Evolutionary conservation across 208 protist genomes (phyloP).

Genomic region (Leishmania tropica): DNA sequence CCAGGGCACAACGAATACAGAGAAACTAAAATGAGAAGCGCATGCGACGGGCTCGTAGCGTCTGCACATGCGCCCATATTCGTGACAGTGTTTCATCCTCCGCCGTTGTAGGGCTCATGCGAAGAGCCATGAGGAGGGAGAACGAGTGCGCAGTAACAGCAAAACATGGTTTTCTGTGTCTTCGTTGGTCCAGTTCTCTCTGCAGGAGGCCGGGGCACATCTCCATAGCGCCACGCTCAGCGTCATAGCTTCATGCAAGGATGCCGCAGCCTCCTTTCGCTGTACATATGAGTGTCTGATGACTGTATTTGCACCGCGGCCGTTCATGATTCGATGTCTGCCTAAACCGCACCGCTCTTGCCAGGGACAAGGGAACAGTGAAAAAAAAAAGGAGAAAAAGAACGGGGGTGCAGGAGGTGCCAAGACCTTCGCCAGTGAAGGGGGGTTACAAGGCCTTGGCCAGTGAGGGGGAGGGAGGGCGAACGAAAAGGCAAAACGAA

Average conservation of each 20-base stretch:
- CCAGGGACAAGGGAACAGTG: not conserved
- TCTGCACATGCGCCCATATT: not conserved
- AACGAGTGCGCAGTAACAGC: not conserved
- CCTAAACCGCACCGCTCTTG: not conserved
- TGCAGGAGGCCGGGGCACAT: not conserved
- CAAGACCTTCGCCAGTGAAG: not conserved
- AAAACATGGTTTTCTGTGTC: not conserved
- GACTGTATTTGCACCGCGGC: not conserved
- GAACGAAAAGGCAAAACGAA: not conserved
- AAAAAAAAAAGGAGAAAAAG: not conserved
- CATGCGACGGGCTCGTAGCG: not conserved
- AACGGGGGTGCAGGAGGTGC: not conserved
- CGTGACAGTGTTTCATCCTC: not conserved
- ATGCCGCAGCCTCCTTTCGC: not conserved
- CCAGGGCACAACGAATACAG: not conserved
- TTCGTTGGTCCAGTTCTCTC: not conserved
- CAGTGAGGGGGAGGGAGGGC: too few relatives aligned
- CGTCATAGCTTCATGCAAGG: not conserved
- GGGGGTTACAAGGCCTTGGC: not conserved
- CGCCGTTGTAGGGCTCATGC: not conserved
- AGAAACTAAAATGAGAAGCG: not conserved
- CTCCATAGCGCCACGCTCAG: not conserved
- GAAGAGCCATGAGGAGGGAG: not conserved
- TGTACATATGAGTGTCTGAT: not conserved
- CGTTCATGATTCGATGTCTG: not conserved